Percentiles rank a stretch among this genome's conserved stretches.
Evolutionary conservation across 331 rosid species (phyloP).

Genomic region (Cydonia oblonga): DNA sequence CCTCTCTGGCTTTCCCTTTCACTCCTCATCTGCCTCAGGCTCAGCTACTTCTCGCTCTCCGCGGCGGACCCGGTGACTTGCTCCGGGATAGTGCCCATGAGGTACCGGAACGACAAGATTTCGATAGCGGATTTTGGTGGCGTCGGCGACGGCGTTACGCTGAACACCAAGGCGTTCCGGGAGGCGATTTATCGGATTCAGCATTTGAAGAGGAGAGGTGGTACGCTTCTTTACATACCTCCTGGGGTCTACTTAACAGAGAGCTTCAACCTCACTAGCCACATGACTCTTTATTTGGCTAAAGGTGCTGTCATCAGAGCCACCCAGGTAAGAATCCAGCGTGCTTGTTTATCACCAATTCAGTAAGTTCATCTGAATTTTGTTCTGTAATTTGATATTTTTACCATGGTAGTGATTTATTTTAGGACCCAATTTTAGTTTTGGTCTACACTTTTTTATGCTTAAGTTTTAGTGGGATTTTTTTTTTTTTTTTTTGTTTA

Average conservation of each 20-base stretch:
- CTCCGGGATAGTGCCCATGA: constrained; percentile 49
- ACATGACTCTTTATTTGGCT: constrained; percentile 73
- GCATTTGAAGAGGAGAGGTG: constrained; percentile 49
- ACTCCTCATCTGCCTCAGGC: not conserved
- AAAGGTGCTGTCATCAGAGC: constrained; percentile 75
- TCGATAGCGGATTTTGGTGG: constrained; percentile 64
- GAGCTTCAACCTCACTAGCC: constrained; percentile 69
- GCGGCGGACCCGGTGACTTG: constrained; percentile 33
- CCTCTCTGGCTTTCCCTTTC: not conserved
- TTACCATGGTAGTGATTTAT: not conserved
- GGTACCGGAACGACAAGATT: constrained; percentile 41
- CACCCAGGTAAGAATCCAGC: constrained; percentile 33
- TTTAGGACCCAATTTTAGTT: too few relatives aligned
- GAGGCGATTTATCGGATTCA: constrained; percentile 58
- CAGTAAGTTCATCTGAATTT: not conserved
- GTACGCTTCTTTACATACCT: constrained; percentile 74
- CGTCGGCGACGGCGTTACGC: constrained; percentile 60
- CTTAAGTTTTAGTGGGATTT: not conserved
- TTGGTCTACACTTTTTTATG: not conserved
- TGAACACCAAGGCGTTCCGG: constrained; percentile 63
- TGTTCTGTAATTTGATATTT: not conserved
- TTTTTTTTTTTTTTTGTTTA: not conserved
- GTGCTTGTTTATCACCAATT: not conserved
- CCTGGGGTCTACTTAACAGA: constrained; percentile 68
- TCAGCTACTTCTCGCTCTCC: not conserved